Evolutionary conservation across 1,139 yeast species (phyloP).

Genomic region (Candida glucosophila): DNA sequence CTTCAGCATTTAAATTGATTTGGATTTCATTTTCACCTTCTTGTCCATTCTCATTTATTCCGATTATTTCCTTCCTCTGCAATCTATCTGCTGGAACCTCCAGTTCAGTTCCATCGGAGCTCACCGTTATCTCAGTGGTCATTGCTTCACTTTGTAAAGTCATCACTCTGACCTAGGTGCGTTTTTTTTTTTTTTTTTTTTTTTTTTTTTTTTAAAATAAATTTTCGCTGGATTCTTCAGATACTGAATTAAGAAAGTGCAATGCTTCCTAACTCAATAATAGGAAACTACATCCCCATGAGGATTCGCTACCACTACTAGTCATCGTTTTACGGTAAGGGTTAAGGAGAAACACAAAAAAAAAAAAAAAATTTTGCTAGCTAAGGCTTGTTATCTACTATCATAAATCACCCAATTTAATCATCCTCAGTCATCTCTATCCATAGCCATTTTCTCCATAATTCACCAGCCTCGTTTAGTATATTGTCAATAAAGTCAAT

Average conservation of each 20-base stretch:
- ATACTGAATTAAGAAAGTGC: too few species aligned
- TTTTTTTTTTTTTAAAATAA: not conserved
- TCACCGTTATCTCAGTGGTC: constrained; percentile 14
- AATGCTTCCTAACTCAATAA: too few species aligned
- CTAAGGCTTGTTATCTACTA: not conserved
- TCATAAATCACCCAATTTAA: constrained; percentile 3
- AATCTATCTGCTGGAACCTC: not conserved
- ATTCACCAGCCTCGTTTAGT: constrained; percentile 72
- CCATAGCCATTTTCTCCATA: constrained; percentile 86
- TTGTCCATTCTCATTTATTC: constrained; percentile 7
- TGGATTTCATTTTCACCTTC: constrained; percentile 50
- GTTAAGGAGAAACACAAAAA: too few species aligned
- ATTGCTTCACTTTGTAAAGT: constrained; percentile 3
- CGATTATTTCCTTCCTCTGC: constrained; percentile 7
- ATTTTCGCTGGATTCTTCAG: not conserved
- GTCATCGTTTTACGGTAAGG: too few species aligned
- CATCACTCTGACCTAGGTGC: too few species aligned
- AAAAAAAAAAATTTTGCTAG: not conserved
- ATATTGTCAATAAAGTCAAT: constrained; percentile 62
- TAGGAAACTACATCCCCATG: too few species aligned
- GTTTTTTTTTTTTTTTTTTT: constrained; percentile 1
- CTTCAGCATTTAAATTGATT: constrained; percentile 67
- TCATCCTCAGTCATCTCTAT: constrained; percentile 51
- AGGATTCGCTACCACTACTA: too few species aligned
- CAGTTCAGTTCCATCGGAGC: constrained; percentile 3